Evolutionary conservation across 495 filamentous ascomycete genomes (phyloP).

Genomic region (Sporormia fimetaria): DNA sequence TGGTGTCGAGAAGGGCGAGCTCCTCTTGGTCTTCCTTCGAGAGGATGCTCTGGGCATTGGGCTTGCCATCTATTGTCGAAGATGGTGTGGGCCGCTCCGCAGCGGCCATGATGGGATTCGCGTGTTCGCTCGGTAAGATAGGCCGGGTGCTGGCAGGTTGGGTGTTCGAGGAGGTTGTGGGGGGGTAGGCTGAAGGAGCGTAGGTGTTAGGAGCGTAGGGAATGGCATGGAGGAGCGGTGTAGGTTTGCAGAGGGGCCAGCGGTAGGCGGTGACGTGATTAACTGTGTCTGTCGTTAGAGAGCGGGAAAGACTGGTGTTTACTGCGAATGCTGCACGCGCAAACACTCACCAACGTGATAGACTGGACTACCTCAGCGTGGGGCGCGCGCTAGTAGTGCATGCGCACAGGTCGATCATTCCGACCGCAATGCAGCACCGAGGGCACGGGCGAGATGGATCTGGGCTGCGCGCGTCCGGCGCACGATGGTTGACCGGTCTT

Average conservation of each 20-base stretch:
- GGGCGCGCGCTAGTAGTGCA: slow-evolving; percentile 10
- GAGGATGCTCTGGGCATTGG: background rate
- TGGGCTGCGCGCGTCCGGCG: background rate
- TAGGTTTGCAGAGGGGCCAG: background rate
- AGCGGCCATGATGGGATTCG: slow-evolving; percentile 18
- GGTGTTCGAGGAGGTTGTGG: too few species aligned
- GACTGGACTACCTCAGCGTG: slow-evolving; percentile 18
- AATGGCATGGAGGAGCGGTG: slow-evolving; percentile 5
- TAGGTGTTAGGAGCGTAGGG: background rate
- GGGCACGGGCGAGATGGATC: slow-evolving; percentile 13
- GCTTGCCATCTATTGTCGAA: slow-evolving; percentile 1
- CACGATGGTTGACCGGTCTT: background rate
- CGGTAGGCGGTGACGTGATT: background rate
- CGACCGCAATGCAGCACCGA: slow-evolving; percentile 13
- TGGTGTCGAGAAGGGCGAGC: slow-evolving; percentile 15
- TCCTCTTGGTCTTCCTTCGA: slow-evolving; percentile 18
- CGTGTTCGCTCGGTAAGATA: too few species aligned
- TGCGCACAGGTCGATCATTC: slow-evolving; percentile 18
- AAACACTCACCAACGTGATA: slow-evolving; percentile 3
- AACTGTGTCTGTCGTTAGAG: too few species aligned
- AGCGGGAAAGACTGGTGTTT: too few species aligned
- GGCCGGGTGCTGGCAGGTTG: too few species aligned
- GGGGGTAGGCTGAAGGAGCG: background rate
- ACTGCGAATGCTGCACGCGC: background rate
- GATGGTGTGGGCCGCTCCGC: slow-evolving; percentile 5